Conservation (phyloP, 2,329 filamentous ascomycete species). For the Rhinocladiella mackenziei region DNA sequence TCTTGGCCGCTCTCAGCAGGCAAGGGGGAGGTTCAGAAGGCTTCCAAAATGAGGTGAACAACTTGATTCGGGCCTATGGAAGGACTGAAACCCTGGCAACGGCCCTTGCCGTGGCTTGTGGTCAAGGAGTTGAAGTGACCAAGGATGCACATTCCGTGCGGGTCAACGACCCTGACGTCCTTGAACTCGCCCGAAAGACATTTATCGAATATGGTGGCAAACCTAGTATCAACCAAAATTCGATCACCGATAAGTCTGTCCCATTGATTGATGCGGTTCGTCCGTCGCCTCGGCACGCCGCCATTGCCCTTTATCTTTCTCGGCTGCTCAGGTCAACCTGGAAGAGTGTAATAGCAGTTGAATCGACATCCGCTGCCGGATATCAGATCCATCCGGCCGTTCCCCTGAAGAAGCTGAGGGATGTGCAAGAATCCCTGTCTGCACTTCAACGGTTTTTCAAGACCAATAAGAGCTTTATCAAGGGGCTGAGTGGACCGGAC, state of each 20-base stretch:
- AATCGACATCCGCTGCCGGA: conserved; percentile 53
- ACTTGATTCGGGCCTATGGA: conserved; percentile 81
- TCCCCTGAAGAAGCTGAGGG: conserved; percentile 62
- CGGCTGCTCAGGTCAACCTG: conserved; percentile 85
- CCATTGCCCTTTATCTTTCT: conserved; percentile 80
- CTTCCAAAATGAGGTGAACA: conserved; percentile 74
- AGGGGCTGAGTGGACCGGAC: conserved; percentile 86
- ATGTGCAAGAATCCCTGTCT: conserved; percentile 75
- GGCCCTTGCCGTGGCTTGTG: conserved; percentile 89
- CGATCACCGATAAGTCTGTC: conserved; percentile 55
- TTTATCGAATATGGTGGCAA: conserved; percentile 93
- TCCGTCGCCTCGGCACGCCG: conserved; percentile 84
- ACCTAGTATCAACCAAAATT: conserved; percentile 76
- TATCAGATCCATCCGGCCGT: conserved; percentile 66
- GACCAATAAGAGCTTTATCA: conserved; percentile 84
- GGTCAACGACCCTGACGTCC: conserved; percentile 75
- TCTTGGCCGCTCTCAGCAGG: conserved; percentile 79
- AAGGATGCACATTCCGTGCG: conserved; percentile 64
- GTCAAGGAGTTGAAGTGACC: conserved; percentile 79
- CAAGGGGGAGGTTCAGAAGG: conserved; percentile 71
- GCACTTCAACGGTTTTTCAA: conserved; percentile 76
- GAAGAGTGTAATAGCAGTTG: conserved; percentile 69
- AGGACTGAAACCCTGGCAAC: conserved; percentile 84
- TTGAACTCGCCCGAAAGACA: conserved; percentile 77
- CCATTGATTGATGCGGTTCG: conserved; percentile 76